Evolutionary conservation across 192 early-diverging fungal genomes (phyloP), one percentile per base, ranked within the genome.

Genomic region (Backusella psychrophila): DNA sequence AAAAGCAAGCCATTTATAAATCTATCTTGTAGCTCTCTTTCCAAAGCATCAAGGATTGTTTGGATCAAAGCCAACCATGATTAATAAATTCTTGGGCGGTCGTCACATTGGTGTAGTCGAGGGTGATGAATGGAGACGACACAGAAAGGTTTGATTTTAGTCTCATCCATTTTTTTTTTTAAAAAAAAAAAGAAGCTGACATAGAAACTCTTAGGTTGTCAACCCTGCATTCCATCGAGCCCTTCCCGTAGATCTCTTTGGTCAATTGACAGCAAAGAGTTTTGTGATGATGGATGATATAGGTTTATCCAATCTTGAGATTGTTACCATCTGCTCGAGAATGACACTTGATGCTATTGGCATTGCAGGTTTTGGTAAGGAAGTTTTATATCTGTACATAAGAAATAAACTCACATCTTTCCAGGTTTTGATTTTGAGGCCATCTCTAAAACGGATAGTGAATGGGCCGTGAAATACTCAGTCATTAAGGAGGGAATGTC

Each of bases 311-410:
- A 65, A 39, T 12, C n/a, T 35, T 3, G 36, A 35, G 6, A 3
- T 31, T 39, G 8, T 0, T 29, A 4, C 12, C 1, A 14, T 73
- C 5, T 63, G 69, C 14, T 41, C 56, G 41, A 71, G 87, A 31
- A 78, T 85, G 52, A 85, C 90, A 12, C 80, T 91, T 19, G 90
- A 91, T 69, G 87, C 87, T 34, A 80, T 91, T 67, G 88, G 88
- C 19, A 81, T 81, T 15, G 85, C 86, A 15, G 80, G 82, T 67
- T 89, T 89, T 83, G 72, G 72, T 65, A 59, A 35, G 33, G 33
- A 33, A 33, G 70, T 34, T 3, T 2, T 19, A 17, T 9, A 5
- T 36, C 12, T 44, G 19, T 6, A 41, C 0, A 19, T 26, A 34
- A 2, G 39, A 66, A 21, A 6, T 9, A 17, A 36, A 38, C 63